Percentiles rank a stretch among this genome's conserved stretches.
These are phyloP conservation scores for Nepenthes gracilis DNA, from an alignment of 148 eudicot genomes.

Conservation along the genomic window DNA sequence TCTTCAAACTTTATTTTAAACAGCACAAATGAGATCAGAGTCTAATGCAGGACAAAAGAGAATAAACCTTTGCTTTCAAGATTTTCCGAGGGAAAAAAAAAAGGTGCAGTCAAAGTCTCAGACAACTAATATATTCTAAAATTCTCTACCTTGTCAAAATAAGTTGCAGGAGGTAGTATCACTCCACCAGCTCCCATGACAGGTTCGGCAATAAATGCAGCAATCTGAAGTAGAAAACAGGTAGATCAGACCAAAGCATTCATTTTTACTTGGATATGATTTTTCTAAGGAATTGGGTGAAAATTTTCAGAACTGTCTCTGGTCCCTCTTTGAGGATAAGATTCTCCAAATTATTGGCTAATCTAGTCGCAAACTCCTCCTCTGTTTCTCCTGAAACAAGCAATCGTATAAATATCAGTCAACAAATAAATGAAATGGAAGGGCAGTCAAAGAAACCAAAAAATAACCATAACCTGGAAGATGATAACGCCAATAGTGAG, in stretches of 20 bases:
- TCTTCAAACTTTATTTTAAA: too few relatives aligned
- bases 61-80: too few relatives aligned
- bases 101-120: too few relatives aligned
- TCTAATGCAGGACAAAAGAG: too few relatives aligned
- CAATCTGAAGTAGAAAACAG: constrained; percentile 47
- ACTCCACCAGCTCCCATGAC: constrained; percentile 99
- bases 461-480: constrained; percentile 53
- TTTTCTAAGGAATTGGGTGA: neutral
- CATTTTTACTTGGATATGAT: neutral
- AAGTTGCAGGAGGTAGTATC: constrained; percentile 85
- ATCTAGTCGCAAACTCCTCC: constrained; percentile 90
- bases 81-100: too few relatives aligned
- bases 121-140: too few relatives aligned
- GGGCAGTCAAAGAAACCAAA: neutral
- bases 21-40: too few relatives aligned
- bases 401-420: neutral
- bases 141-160: constrained; percentile 71
- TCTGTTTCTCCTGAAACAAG: constrained; percentile 64
- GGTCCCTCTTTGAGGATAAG: constrained; percentile 94
- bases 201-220: constrained; percentile 98
- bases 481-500: constrained; percentile 96
- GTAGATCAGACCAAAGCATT: neutral
- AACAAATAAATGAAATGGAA: neutral
- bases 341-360: constrained; percentile 85
- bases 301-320: constrained; percentile 54